phyloP scores from a whole-genome alignment of 345 rosid genomes.

The Citrus sinensis region DVS_A1.0 CM039162.1:7555501-7556000 shows the following conservation, averaged over 20 bases:
- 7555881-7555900: not conserved
- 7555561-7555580: not conserved
- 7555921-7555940: not conserved
- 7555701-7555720: not conserved
- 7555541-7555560: not conserved
- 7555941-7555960: not conserved
- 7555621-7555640: not conserved
- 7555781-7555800: not conserved
- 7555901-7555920: not conserved
- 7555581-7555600: not conserved
- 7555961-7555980: conserved; percentile 14
- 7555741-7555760: not conserved
- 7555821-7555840: not conserved
- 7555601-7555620: not conserved
- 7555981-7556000: conserved; percentile 21
- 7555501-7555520: not conserved
- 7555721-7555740: not conserved
- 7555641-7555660: not conserved
- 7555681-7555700: not conserved
- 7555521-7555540: not conserved
- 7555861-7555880: not conserved
- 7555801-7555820: not conserved
- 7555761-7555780: not conserved
- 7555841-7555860: not conserved
- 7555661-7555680: not conserved